Conservation (phyloP, 352 stramenopile species). For the Phytophthora pluvialis region DNA sequence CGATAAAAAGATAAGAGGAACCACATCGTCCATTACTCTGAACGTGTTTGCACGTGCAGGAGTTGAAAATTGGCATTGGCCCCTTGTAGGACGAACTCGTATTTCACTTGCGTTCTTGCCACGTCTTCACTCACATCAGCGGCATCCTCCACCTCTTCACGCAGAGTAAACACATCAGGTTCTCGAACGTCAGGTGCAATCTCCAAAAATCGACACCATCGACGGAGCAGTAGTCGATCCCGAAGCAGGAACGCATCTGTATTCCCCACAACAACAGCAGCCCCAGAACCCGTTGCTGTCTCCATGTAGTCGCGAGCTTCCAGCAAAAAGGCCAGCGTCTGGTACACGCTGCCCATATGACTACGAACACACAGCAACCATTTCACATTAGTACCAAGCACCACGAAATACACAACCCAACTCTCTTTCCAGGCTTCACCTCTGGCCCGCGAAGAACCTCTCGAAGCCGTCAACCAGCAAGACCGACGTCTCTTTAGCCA, state of each 20-base stretch:
- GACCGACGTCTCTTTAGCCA: slow-evolving; percentile 51
- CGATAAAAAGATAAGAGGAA: slow-evolving; percentile 16
- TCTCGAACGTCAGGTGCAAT: slow-evolving; percentile 32
- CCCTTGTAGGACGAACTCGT: slow-evolving; percentile 36
- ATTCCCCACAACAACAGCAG: slow-evolving; percentile 43
- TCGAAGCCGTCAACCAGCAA: slow-evolving; percentile 69
- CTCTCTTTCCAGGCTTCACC: slow-evolving; percentile 14
- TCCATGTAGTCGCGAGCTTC: slow-evolving; percentile 64
- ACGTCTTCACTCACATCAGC: slow-evolving; percentile 14
- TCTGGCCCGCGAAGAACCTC: slow-evolving; percentile 52
- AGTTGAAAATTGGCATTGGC: slow-evolving; percentile 43
- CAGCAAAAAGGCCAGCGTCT: slow-evolving; percentile 62
- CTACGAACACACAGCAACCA: slow-evolving; percentile 23
- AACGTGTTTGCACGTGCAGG: slow-evolving; percentile 31
- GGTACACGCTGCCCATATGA: slow-evolving; percentile 55
- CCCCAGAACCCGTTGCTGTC: slow-evolving; percentile 36
- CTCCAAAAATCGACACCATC: slow-evolving; percentile 64
- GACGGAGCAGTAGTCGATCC: slow-evolving; percentile 42
- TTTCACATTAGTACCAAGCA: slow-evolving; percentile 3
- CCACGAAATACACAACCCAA: neutral
- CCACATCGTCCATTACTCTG: slow-evolving; percentile 2
- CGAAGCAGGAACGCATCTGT: slow-evolving; percentile 49
- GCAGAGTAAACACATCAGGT: slow-evolving; percentile 39
- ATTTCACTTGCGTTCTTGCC: slow-evolving; percentile 30
- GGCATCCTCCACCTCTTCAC: slow-evolving; percentile 35